Evolutionary conservation across 169 alveolate species (phyloP).

Genomic region (Theileria parva): DNA sequence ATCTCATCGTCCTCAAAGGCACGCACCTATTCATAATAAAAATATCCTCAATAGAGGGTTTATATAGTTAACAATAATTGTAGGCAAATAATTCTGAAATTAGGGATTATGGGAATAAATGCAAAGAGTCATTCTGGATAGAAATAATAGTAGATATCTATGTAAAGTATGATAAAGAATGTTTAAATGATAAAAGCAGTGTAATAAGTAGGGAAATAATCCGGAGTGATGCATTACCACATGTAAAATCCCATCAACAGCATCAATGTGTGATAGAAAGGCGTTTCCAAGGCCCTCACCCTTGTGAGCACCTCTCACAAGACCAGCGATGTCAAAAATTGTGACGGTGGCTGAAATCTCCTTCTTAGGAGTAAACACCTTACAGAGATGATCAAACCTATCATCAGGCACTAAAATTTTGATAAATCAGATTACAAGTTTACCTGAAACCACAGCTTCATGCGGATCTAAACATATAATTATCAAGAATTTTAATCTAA

Average conservation of each 20-base stretch:
- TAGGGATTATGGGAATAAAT: neutral
- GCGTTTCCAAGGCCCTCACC: conserved; percentile 99
- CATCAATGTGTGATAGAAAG: conserved; percentile 95
- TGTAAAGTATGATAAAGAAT: too few relatives aligned
- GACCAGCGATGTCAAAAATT: conserved; percentile 98
- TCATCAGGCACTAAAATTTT: conserved; percentile 85
- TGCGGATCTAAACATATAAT: conserved; percentile 89
- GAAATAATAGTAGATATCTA: too few relatives aligned
- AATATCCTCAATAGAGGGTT: neutral
- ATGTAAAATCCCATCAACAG: conserved; percentile 97
- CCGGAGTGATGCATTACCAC: conserved; percentile 83
- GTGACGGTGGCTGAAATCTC: conserved; percentile 94
- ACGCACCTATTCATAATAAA: conserved; percentile 71
- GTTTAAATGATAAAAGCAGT: too few relatives aligned
- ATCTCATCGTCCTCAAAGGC: conserved; percentile 96
- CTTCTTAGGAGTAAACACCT: conserved; percentile 92
- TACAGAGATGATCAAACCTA: conserved; percentile 91
- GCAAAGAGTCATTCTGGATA: neutral
- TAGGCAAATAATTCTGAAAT: too few relatives aligned
- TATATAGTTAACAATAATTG: neutral
- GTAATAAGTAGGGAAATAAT: too few relatives aligned
- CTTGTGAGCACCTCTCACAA: conserved; percentile 97
- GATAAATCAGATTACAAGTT: neutral
- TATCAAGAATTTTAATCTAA: conserved; percentile 31
- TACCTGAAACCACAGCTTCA: conserved; percentile 91